Conservation (phyloP, 768 basidiomycete species). For the Rhizopogon vulgaris region DNA sequence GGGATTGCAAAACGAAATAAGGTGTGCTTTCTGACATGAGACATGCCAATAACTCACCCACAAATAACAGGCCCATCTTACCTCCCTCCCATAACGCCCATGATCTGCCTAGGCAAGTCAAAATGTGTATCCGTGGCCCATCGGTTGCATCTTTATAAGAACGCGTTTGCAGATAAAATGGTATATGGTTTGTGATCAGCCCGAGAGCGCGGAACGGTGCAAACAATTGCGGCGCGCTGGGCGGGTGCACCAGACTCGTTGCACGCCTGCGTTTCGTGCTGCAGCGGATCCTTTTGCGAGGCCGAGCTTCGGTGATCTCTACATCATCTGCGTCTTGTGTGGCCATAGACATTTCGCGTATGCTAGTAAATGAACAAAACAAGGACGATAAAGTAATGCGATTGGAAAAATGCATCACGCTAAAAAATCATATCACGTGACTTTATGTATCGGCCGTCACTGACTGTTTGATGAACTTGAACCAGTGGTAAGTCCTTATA, state of each 20-base stretch:
- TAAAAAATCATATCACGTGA: slow-evolving; percentile 4
- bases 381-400: not conserved
- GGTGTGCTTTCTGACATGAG: not conserved
- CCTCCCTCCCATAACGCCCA: slow-evolving; percentile 98
- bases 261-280: slow-evolving; percentile 1
- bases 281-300: slow-evolving; percentile 20
- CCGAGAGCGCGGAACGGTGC: slow-evolving; percentile 96
- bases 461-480: no score
- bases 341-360: slow-evolving; percentile 9
- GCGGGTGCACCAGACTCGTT: slow-evolving; percentile 4
- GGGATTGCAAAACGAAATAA: slow-evolving; percentile 3
- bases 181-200: slow-evolving; percentile 84
- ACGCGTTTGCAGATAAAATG: slow-evolving; percentile 82
- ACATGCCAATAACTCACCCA: slow-evolving; percentile 55
- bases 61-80: slow-evolving; percentile 88
- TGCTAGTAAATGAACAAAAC: not conserved
- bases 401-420: not conserved
- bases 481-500: no score
- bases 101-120: slow-evolving; percentile 82
- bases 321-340: slow-evolving; percentile 6
- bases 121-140: slow-evolving; percentile 74
- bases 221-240: slow-evolving; percentile 48
- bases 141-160: slow-evolving; percentile 80
- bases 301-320: slow-evolving; percentile 11
- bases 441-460: not conserved